These are phyloP conservation scores for Ottelia alismoides DNA, from an alignment of 106 monocot genomes.

Conservation along the genomic window DNA sequence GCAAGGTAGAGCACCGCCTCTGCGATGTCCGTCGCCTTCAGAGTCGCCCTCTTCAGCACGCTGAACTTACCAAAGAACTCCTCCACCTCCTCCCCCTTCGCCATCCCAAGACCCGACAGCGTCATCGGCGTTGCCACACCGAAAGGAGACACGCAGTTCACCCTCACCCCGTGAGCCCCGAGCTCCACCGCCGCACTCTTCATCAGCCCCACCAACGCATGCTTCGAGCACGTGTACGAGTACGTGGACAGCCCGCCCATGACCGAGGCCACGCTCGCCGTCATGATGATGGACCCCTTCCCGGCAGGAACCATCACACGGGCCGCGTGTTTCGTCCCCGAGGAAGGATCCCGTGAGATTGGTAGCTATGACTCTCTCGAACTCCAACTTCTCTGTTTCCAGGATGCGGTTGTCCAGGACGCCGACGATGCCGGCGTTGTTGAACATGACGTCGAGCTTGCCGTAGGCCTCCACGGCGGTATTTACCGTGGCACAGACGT, in stretches of 20 bases:
- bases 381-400: conserved; percentile 18
- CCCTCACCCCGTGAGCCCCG: too few relatives aligned
- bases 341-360: conserved; percentile 43
- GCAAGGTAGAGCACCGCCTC: conserved; percentile 20
- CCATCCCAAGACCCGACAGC: conserved; percentile 15
- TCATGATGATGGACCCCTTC: too few relatives aligned
- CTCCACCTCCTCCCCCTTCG: conserved; percentile 13
- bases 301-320: too few relatives aligned
- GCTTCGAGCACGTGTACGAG: too few relatives aligned
- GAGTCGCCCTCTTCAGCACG: conserved; percentile 48
- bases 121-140: too few relatives aligned
- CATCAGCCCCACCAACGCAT: too few relatives aligned
- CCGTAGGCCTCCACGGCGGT: conserved; percentile 30
- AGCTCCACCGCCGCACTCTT: too few relatives aligned
- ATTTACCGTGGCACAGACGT: conserved; percentile 41
- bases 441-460: too few relatives aligned
- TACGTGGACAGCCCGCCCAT: conserved; percentile 24
- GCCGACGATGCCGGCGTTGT: conserved; percentile 39
- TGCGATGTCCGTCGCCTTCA: conserved; percentile 38
- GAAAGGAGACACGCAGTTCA: too few relatives aligned
- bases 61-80: conserved; percentile 27
- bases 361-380: conserved; percentile 32
- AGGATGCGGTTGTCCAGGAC: conserved; percentile 33
- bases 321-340: conserved; percentile 67
- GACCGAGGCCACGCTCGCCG: conserved; percentile 26